Base-by-base conservation (phyloP, 2,329 filamentous ascomycete species). In the Fusarium torulosum region DNA sequence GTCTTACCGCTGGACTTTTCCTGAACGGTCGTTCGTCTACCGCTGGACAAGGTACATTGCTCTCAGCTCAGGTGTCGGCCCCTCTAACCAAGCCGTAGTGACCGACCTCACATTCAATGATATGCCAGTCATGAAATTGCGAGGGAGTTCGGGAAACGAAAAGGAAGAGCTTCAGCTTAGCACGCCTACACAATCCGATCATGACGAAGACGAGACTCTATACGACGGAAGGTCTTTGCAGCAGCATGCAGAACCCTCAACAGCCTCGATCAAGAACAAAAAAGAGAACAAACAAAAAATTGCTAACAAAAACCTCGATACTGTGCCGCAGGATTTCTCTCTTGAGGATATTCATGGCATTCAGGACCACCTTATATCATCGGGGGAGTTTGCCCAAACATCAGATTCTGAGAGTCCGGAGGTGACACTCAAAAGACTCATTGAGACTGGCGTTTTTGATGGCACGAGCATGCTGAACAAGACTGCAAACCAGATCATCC, bases 21-120 rank as follows among this genome's bases (percentile, higher is more conserved):
- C 37, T 74, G 8, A 80, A 80, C 41, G 76, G 73, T 7, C 71
- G 75, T 38, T 71, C 66, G 25, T 74, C 74, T 7, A 58, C 37
- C 11, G 45, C 55, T 15, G 51, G 46, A 14, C 53, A 64, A 45
- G 52, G 74, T 76, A 60, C 40, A 71, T 66, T 19, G 14, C n/a
- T 7, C n/a, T 38, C n/a, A 1, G 21, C 7, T 7, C 10, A 7
- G 25, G 3, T 21, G 13, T 17, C 19, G 15, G 15, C 21, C 14
- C 41, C 43, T 29, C 56, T 64, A 37, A 66, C 4, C 23, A 49
- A 10, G 31, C 8, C 8, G 17, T 27, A 73, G 86, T 86, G 27
- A 75, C 81, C 6, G 85, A 88, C 60, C 78, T 88, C 19, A 77
- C 78, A 2, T 88, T 86, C 63, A 85, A 85, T 25, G 78, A 84